Evolutionary conservation across 371 early-diverging fungal genomes (phyloP).

Genomic region (Mucor lusitanicus): DNA sequence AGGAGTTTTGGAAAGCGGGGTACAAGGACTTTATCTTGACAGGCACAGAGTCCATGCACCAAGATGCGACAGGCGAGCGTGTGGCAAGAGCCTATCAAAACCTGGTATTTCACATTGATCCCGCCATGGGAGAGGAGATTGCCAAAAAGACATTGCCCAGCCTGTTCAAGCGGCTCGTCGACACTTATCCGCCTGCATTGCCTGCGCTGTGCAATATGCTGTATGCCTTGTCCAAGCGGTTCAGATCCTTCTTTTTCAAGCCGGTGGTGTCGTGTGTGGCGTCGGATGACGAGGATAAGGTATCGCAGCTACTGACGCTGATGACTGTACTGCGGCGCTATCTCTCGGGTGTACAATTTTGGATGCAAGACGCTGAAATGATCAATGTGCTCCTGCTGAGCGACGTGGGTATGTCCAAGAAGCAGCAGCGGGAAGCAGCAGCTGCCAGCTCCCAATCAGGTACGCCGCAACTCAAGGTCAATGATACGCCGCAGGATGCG

Average conservation of each 20-base stretch:
- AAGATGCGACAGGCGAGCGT: conserved; percentile 28
- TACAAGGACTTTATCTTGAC: conserved; percentile 33
- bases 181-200: conserved; percentile 28
- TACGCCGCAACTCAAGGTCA: background rate
- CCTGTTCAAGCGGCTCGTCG: conserved; percentile 29
- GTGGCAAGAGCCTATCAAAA: conserved; percentile 30
- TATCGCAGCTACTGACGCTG: conserved; percentile 44
- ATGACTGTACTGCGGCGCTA: conserved; percentile 53
- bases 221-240: conserved; percentile 38
- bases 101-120: conserved; percentile 29
- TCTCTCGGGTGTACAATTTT: conserved; percentile 59
- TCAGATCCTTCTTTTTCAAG: conserved; percentile 52
- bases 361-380: conserved; percentile 71
- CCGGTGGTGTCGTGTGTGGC: conserved; percentile 65
- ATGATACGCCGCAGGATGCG: background rate
- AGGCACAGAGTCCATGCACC: conserved; percentile 30
- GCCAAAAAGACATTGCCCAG: conserved; percentile 36
- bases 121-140: conserved; percentile 31
- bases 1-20: conserved; percentile 46
- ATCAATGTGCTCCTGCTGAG: conserved; percentile 62
- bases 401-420: conserved; percentile 46
- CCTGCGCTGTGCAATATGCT: conserved; percentile 44
- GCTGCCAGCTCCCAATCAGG: background rate
- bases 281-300: conserved; percentile 54
- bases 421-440: conserved; percentile 3